These are phyloP conservation scores for Phoenix roebelenii DNA, from an alignment of 176 grass and related monocot genomes.

Conservation along the genomic window DNA sequence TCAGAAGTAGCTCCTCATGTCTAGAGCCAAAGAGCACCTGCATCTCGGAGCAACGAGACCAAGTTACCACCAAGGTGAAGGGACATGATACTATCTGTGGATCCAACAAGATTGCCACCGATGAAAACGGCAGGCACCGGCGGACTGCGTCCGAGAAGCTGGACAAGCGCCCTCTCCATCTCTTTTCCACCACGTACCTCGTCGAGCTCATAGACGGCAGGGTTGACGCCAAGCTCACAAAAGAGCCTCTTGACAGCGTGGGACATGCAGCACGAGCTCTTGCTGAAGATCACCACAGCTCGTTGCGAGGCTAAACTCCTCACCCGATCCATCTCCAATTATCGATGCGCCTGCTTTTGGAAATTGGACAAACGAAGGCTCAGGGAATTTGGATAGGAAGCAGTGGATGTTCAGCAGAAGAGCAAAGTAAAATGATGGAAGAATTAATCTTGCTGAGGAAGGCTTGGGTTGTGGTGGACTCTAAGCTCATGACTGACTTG, in stretches of 20 bases:
- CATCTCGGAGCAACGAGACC: conserved; percentile 23
- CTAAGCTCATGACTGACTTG: no score
- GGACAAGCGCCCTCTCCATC: conserved; percentile 44
- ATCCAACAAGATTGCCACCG: conserved; percentile 24
- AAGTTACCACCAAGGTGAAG: conserved; percentile 30
- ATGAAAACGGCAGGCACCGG: conserved; percentile 36
- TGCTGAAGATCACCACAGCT: conserved; percentile 55
- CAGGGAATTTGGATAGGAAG: no score
- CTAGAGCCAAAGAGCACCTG: conserved; percentile 31
- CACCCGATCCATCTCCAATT: conserved; percentile 40
- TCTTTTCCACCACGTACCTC: conserved; percentile 38
- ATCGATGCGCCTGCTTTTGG: no score
- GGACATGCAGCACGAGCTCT: conserved; percentile 53
- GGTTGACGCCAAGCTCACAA: conserved; percentile 33
- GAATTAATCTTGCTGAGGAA: no score
- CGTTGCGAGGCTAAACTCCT: conserved; percentile 45
- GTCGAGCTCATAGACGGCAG: conserved; percentile 50
- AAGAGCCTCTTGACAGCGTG: conserved; percentile 49
- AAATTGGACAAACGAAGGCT: no score
- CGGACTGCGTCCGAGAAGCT: conserved; percentile 23
- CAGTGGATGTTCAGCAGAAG: no score
- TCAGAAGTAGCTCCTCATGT: neutral
- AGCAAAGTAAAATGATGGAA: no score
- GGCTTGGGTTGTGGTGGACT: no score
- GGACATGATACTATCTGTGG: conserved; percentile 27